Base-by-base conservation (phyloP, 2,329 filamentous ascomycete genomes). In the Xylariaceae sp. region DNA sequence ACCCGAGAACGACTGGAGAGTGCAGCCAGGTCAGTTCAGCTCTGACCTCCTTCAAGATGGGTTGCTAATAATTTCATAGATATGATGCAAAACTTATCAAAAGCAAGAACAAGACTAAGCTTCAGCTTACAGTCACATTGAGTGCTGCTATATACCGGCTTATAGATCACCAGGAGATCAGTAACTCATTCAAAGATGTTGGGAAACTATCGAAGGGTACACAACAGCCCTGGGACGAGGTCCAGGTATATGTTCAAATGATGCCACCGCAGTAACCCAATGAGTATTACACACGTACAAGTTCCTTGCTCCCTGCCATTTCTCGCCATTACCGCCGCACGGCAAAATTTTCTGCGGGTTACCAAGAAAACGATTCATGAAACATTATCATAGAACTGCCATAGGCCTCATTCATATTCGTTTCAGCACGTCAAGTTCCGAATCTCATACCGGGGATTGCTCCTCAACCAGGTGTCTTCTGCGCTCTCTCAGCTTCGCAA, bases 21-120 rank as follows among this genome's bases (percentile, higher is more conserved):
- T 5, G 63, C 61, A 15, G 62, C 80, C 45, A 71, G 63, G 78
- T 79, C 60, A 66, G 74, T 67, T 7, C 18, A 26, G 53, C 19
- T 39, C n/a, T n/a, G n/a, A 5, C 34, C 19, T 43, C 19, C 12
- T 29, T 18, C 51, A 46, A 12, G 39, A 34, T 40, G 19, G 49
- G 22, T 34, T 41, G 45, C 51, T 68, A 51, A 65, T 47, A 44
- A 40, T 45, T 15, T 30, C 10, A n/a, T 32, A 69, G 67, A 18
- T 62, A 66, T 37, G 52, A 26, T 15, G 59, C 66, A 13, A 53
- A 46, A 41, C 19, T 63, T 19, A 48, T 51, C 18, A 45, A 39
- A 6, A 57, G 61, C 21, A 64, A 61, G 53, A 63, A 59, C 41
- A 74, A 71, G 26, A 40, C 59, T 60, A 62, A 64, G 50, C 19